Conservation (phyloP, 208 protist species). For the Lotmaria passim region DNA sequence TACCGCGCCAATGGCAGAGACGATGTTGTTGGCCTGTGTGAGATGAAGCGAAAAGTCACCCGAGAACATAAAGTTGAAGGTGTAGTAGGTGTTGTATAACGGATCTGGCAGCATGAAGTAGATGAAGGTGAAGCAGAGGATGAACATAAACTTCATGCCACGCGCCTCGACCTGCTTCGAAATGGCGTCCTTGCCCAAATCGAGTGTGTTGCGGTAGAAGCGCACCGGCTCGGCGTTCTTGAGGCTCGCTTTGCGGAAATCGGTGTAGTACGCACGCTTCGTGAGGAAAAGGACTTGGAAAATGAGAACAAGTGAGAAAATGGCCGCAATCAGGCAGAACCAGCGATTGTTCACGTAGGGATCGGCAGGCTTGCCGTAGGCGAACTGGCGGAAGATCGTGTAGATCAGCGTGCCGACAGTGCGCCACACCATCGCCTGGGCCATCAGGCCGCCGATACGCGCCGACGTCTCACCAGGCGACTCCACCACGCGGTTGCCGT, state of each 20-base stretch:
- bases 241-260: slow-evolving; percentile 13
- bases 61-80: slow-evolving; percentile 13
- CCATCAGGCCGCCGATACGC: slow-evolving; percentile 41
- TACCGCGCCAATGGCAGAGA: slow-evolving; percentile 30
- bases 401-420: slow-evolving; percentile 30
- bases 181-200: slow-evolving; percentile 11
- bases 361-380: neutral
- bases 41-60: slow-evolving; percentile 6
- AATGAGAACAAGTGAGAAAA: slow-evolving; percentile 33
- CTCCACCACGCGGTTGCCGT: slow-evolving; percentile 31
- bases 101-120: slow-evolving; percentile 51
- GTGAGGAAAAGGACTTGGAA: slow-evolving; percentile 33
- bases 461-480: slow-evolving; percentile 32
- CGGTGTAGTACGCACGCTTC: slow-evolving; percentile 33
- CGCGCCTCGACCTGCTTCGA: slow-evolving; percentile 1
- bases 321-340: slow-evolving; percentile 31
- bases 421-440: slow-evolving; percentile 51
- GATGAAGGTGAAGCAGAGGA: slow-evolving; percentile 49
- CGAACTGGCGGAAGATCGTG: slow-evolving; percentile 22
- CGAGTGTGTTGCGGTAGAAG: slow-evolving; percentile 13
- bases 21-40: slow-evolving; percentile 21
- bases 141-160: slow-evolving; percentile 39
- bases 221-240: slow-evolving; percentile 13
- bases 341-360: slow-evolving; percentile 27
- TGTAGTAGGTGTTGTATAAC: slow-evolving; percentile 23